A percentile compares a stretch with the other conserved stretches of the same genome.
phyloP scores from a whole-genome alignment of 139 green algal species.

The Chlorella vulgaris region DNA sequence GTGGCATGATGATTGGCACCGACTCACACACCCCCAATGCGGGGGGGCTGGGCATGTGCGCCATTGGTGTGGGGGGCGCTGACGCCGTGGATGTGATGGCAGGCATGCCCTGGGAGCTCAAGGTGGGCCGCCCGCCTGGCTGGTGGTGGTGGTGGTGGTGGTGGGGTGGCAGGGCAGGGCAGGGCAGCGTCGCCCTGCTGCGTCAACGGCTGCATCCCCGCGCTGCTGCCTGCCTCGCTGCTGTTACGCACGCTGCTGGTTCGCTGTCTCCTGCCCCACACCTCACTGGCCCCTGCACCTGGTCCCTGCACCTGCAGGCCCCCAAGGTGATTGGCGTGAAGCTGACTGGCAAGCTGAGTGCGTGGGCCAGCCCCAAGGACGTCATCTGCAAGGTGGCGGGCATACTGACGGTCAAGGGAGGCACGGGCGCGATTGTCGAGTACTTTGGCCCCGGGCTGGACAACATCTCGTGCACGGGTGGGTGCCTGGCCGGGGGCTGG shows the following conservation, averaged over 20 bases:
- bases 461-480: constrained; percentile 86
- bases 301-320: neutral
- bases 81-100: constrained; percentile 98
- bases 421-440: constrained; percentile 94
- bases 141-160: neutral
- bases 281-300: neutral
- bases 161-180: neutral
- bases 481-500: neutral
- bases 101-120: constrained; percentile 96
- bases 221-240: too few relatives aligned
- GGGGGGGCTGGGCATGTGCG: constrained; percentile 89
- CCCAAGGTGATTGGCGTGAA: constrained; percentile 93
- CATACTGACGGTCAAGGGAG: constrained; percentile 95
- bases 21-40: constrained; percentile 96
- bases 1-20: constrained; percentile 95
- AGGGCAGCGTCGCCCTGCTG: neutral
- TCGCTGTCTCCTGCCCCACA: neutral
- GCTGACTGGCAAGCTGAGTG: constrained; percentile 86
- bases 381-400: constrained; percentile 95
- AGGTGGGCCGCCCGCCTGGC: constrained; percentile 60
- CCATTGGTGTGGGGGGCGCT: constrained; percentile 90
- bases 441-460: constrained; percentile 94
- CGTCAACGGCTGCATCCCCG: neutral
- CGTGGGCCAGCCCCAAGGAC: constrained; percentile 94
- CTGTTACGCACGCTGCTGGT: neutral